Conservation (phyloP, 306 rosid genomes). For the Prunus mume region DNA sequence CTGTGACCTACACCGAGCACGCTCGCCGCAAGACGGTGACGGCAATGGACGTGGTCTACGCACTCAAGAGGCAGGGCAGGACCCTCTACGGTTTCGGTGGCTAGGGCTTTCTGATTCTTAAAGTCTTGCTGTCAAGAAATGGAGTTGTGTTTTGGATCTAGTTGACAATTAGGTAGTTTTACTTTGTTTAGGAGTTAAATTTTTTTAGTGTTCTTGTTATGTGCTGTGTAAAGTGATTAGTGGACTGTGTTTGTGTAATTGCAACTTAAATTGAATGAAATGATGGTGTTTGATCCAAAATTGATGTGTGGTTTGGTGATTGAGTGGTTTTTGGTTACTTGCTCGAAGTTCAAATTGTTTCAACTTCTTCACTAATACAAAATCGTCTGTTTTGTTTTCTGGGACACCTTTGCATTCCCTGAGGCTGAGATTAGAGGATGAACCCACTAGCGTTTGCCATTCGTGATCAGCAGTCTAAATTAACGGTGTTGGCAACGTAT, state of each 20-base stretch:
- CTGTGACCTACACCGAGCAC: slow-evolving; percentile 27
- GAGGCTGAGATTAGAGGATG: too few relatives aligned
- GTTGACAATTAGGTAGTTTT: background rate
- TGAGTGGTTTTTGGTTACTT: background rate
- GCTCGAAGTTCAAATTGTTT: too few relatives aligned
- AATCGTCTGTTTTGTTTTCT: too few relatives aligned
- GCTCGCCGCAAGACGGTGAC: slow-evolving; percentile 28
- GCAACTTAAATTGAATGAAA: background rate
- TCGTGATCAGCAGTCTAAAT: too few relatives aligned
- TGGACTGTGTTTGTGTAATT: background rate
- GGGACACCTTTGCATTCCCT: too few relatives aligned
- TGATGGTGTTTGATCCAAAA: background rate
- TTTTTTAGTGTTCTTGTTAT: background rate
- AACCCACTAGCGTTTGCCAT: too few relatives aligned
- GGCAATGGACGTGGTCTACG: slow-evolving; percentile 25
- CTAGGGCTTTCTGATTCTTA: background rate
- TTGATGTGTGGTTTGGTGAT: background rate
- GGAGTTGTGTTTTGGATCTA: background rate
- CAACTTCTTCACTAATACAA: too few relatives aligned
- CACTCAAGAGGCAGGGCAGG: slow-evolving; percentile 29
- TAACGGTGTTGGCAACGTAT: too few relatives aligned
- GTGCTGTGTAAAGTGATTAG: background rate
- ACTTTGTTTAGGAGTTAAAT: background rate
- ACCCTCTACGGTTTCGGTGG: slow-evolving; percentile 29
- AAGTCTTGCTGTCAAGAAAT: slow-evolving; percentile 21